Evolutionary conservation across 371 early-diverging fungal genomes (phyloP), one percentile per base, ranked within the genome.

Genomic region (Rhizopus arrhizus): DNA sequence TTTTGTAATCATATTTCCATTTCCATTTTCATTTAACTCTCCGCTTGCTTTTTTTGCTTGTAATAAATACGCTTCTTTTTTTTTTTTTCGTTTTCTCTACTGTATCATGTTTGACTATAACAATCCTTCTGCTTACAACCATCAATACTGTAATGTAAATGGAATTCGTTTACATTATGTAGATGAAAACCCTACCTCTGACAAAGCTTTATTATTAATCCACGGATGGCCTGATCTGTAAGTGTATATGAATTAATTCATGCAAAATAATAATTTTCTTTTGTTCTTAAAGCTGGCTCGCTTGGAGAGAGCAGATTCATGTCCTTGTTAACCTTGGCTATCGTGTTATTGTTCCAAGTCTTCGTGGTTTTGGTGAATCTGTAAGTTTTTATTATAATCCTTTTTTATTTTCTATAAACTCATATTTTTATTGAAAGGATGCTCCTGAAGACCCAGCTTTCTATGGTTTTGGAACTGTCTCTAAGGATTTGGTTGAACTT

Each of bases 201-300:
- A 73, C 0, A 73, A 78, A 5, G 68, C 78, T 1, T 50, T 89
- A n/a, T 36, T 91, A 12, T 77, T 88, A 15, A 46, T 81, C 43
- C 91, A 91, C 48, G 91, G 91, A 5, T 91, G 89, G 74, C 91
- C 91, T 0, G 91, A 91, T 47, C 73, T 80, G 72, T 75, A 72
- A 64, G 69, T 49, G 28, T 38, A 32, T 32, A 43, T 15, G 16
- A 22, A 13, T 38, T 46, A 11, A 31, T 38, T 11, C 13, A 32
- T 40, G 29, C 8, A 22, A n/a, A 42, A 15, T 33, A 16, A n/a
- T 45, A 47, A 46, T 33, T 29, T 29, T 52, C n/a, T 34, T 4
- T 34, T 15, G 10, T 41, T 50, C 38, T 15, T n/a, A 33, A 47
- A 56, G 75, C 9, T 82, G 81, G 79, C 72, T 77, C 58, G 89